These are phyloP conservation scores for Gossypium schwendimanii DNA, from an alignment of 441 rosid genomes.

Conservation along the genomic window DNA sequence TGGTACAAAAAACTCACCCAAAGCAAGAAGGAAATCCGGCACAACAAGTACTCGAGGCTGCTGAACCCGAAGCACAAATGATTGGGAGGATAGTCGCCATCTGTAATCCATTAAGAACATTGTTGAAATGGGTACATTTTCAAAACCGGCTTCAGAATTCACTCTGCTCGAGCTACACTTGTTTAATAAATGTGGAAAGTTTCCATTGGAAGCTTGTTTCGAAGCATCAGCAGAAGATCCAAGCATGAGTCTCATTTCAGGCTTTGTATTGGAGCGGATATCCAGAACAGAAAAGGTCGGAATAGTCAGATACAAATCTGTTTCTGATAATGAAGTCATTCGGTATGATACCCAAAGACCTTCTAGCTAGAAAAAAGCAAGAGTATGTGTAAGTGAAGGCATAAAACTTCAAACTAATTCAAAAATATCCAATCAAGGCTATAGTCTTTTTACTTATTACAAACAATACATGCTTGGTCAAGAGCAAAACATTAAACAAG, in stretches of 20 bases:
- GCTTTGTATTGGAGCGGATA: conserved; percentile 76
- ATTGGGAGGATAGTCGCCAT: conserved; percentile 85
- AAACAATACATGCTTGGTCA: neutral
- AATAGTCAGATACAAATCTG: conserved; percentile 85
- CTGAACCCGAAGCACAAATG: conserved; percentile 81
- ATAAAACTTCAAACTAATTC: neutral
- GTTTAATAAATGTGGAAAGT: conserved; percentile 39
- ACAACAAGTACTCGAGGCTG: conserved; percentile 96
- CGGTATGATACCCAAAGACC: conserved; percentile 95
- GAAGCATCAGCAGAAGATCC: conserved; percentile 86
- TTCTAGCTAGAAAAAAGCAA: conserved; percentile 66
- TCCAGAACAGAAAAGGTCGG: conserved; percentile 87
- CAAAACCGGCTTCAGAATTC: conserved; percentile 44
- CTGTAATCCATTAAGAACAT: conserved; percentile 96
- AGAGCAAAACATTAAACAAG: neutral
- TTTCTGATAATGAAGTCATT: conserved; percentile 82
- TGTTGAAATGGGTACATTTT: conserved; percentile 64
- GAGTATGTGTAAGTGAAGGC: conserved; percentile 7
- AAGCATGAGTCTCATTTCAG: conserved; percentile 99
- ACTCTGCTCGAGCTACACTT: conserved; percentile 47
- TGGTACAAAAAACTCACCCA: conserved; percentile 96
- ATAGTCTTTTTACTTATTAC: conserved; percentile 5
- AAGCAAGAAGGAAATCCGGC: conserved; percentile 93
- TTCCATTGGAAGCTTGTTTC: conserved; percentile 65
- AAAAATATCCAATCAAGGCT: conserved; percentile 11